These are phyloP conservation scores for Ustilago shanxiensis DNA, from an alignment of 1,284 basidiomycete genomes.

Conservation along the genomic window DNA sequence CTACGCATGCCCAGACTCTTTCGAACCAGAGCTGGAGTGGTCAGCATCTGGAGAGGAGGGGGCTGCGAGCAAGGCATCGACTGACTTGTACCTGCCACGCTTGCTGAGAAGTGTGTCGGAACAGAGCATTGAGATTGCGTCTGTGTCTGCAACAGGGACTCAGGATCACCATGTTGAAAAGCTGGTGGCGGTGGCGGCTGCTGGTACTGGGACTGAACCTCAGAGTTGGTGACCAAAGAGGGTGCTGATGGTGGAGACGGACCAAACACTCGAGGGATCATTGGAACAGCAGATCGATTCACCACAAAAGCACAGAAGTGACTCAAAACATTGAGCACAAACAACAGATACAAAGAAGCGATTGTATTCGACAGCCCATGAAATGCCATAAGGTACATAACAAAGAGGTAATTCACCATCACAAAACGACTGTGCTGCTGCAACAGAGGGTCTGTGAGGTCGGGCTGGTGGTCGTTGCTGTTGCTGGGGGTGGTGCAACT, in stretches of 20 bases:
- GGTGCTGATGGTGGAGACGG: too few relatives aligned
- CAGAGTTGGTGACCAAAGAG: too few relatives aligned
- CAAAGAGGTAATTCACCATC: constrained; percentile 1
- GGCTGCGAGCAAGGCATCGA: too few relatives aligned
- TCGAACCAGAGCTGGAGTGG: not conserved
- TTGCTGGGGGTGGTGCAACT: not conserved
- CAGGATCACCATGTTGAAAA: too few relatives aligned
- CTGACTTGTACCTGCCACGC: too few relatives aligned
- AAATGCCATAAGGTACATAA: constrained; percentile 3
- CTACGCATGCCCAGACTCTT: not conserved
- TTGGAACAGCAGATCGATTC: not conserved
- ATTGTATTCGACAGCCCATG: not conserved
- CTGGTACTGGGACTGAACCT: too few relatives aligned
- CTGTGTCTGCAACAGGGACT: too few relatives aligned
- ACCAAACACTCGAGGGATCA: not conserved
- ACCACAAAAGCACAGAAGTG: not conserved
- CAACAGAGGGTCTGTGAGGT: too few relatives aligned
- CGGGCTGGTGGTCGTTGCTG: too few relatives aligned
- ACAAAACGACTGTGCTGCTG: not conserved
- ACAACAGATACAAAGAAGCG: not conserved
- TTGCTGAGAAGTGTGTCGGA: too few relatives aligned
- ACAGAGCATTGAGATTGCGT: too few relatives aligned
- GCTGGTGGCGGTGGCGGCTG: too few relatives aligned
- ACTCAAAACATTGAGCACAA: not conserved
- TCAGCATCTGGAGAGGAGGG: not conserved